A percentile compares a stretch with the other conserved stretches of the same genome.
phyloP scores from a whole-genome alignment of 495 filamentous ascomycete species.

The Podospora pseudopauciseta region DNA sequence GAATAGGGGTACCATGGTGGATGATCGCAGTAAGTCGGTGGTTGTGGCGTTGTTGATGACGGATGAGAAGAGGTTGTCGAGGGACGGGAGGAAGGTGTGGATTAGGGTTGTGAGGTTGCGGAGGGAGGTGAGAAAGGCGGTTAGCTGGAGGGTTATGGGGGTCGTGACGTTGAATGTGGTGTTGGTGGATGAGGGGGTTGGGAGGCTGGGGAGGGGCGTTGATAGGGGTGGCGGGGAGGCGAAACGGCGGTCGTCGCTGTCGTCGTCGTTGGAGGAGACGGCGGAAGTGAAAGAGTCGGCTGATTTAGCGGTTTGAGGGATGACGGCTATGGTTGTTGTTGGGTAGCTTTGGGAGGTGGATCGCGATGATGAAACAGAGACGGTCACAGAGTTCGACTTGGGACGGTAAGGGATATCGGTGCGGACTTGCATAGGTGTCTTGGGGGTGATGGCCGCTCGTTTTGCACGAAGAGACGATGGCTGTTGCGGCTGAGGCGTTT shows the following conservation, averaged over 20 bases:
- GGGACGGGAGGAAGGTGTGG: constrained; percentile 58
- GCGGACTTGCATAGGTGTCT: constrained; percentile 22
- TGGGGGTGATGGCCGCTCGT: constrained; percentile 11
- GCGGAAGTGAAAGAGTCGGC: constrained; percentile 67
- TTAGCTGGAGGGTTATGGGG: constrained; percentile 44
- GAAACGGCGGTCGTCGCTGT: constrained; percentile 20
- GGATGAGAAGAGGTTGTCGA: constrained; percentile 55
- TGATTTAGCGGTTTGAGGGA: constrained; percentile 57
- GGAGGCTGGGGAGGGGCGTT: constrained; percentile 5
- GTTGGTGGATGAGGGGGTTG: constrained; percentile 3
- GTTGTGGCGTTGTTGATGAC: constrained; percentile 41
- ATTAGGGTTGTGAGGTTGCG: constrained; percentile 60
- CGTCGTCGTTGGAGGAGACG: constrained; percentile 34
- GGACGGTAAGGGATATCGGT: constrained; percentile 26
- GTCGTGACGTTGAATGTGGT: neutral
- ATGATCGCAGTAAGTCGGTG: constrained; percentile 33
- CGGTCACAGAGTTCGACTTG: constrained; percentile 27
- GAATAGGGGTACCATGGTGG: constrained; percentile 43
- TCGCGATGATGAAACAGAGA: constrained; percentile 26
- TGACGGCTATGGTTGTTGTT: constrained; percentile 25
- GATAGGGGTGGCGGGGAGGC: constrained; percentile 15
- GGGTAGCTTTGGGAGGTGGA: constrained; percentile 31
- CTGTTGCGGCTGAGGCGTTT: neutral
- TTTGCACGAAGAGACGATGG: neutral
- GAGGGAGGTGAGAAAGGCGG: constrained; percentile 68